phyloP scores from a whole-genome alignment of 176 grass and related monocot species.

The Urochloa ruziziensis region DNA sequence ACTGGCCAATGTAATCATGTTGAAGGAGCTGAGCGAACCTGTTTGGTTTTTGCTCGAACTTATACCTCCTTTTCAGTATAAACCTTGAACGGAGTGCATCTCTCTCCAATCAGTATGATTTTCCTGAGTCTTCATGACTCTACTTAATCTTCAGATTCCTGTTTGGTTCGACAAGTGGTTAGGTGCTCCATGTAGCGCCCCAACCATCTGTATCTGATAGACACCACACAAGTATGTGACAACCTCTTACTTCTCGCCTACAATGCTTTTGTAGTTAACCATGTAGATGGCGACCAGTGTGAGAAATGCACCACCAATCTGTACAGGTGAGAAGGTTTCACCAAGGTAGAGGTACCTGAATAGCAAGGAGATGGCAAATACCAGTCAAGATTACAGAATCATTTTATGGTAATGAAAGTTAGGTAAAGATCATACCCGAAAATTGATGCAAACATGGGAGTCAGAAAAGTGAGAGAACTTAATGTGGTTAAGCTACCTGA shows the following conservation, averaged over 20 bases:
- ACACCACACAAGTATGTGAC: background rate
- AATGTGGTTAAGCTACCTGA: constrained; percentile 90
- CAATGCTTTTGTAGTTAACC: constrained; percentile 77
- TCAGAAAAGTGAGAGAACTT: constrained; percentile 96
- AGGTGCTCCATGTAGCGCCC: constrained; percentile 18
- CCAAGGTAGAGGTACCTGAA: constrained; percentile 80
- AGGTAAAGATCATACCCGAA: constrained; percentile 67
- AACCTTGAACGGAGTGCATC: background rate
- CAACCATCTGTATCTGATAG: background rate
- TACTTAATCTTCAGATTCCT: constrained; percentile 12
- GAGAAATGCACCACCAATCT: constrained; percentile 74
- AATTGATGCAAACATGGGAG: constrained; percentile 97
- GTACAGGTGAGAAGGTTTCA: constrained; percentile 79
- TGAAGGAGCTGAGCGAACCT: background rate
- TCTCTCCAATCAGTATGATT: constrained; percentile 30
- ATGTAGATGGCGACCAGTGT: constrained; percentile 93
- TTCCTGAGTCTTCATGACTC: background rate
- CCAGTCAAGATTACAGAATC: constrained; percentile 1
- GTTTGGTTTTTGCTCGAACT: background rate
- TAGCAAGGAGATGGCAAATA: background rate
- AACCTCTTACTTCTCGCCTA: constrained; percentile 47
- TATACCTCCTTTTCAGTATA: constrained; percentile 7
- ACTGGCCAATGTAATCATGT: background rate
- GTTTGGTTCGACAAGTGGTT: background rate
- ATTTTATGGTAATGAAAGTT: background rate